Evolutionary conservation across 1,284 basidiomycete species (phyloP).

Genomic region (Rugosomyces carneus): DNA sequence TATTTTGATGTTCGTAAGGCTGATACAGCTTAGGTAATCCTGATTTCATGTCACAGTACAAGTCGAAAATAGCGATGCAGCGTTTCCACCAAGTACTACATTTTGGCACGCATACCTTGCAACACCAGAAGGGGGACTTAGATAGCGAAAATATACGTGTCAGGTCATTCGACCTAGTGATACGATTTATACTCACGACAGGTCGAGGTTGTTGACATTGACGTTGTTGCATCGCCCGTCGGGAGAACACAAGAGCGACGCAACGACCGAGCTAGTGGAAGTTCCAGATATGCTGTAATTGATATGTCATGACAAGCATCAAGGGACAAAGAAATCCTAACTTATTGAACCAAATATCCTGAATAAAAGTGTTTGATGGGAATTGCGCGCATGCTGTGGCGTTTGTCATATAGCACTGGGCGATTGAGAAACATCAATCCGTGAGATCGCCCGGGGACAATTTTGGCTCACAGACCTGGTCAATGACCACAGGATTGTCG

Average conservation of each 20-base stretch:
- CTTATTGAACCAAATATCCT: conserved; percentile 46
- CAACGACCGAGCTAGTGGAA: conserved; percentile 47
- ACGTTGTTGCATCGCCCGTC: conserved; percentile 44
- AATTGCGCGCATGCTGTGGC: conserved; percentile 40
- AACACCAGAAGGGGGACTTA: conserved; percentile 30
- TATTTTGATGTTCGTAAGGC: too few species aligned
- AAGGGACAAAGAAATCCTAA: conserved; percentile 19
- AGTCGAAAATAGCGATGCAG: conserved; percentile 27
- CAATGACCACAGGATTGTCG: conserved; percentile 50
- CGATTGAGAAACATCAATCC: neutral
- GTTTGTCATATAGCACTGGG: conserved; percentile 48
- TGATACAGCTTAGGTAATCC: too few species aligned
- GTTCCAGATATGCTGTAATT: conserved; percentile 48
- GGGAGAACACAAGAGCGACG: conserved; percentile 51
- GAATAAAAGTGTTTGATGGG: conserved; percentile 48
- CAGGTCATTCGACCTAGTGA: neutral
- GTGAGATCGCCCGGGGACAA: neutral
- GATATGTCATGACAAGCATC: neutral
- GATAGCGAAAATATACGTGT: neutral
- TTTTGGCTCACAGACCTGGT: conserved; percentile 31
- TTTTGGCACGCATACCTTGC: conserved; percentile 41
- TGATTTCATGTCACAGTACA: conserved; percentile 24
- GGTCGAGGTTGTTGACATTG: conserved; percentile 39
- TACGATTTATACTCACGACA: conserved; percentile 28
- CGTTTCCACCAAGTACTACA: conserved; percentile 29